phyloP scores from a whole-genome alignment of 495 filamentous ascomycete species.

The Penicillium arizonense region DNA sequence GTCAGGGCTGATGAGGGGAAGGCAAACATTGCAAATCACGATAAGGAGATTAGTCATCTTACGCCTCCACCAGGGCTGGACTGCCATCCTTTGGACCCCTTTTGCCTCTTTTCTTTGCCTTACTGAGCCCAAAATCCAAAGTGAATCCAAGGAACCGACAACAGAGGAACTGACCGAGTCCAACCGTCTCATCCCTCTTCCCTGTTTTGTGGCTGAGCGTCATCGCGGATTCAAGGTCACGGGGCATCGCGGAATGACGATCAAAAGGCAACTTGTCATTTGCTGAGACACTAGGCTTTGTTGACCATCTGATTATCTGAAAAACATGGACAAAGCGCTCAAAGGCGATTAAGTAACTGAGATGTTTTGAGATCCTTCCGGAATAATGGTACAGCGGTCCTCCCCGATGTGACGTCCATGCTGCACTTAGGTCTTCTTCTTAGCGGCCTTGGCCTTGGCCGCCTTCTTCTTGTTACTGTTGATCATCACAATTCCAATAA shows the following conservation, averaged over 20 bases:
- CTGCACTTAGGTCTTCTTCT: constrained; percentile 62
- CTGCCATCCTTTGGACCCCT: background rate
- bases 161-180: background rate
- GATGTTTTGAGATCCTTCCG: constrained; percentile 5
- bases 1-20: background rate
- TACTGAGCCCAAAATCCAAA: background rate
- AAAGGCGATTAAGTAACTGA: constrained; percentile 1
- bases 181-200: constrained; percentile 1
- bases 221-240: constrained; percentile 8
- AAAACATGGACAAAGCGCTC: background rate
- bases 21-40: constrained; percentile 5
- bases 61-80: too few relatives aligned
- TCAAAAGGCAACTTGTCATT: too few relatives aligned
- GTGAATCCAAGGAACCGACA: background rate
- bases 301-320: too few relatives aligned
- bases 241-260: background rate
- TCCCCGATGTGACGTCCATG: background rate
- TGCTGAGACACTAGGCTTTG: too few relatives aligned
- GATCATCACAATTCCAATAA: constrained; percentile 98
- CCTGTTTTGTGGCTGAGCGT: constrained; percentile 8
- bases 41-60: constrained; percentile 7
- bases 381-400: constrained; percentile 1
- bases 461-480: constrained; percentile 97
- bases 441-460: constrained; percentile 79
- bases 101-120: background rate